Evolutionary conservation across 768 basidiomycete genomes (phyloP).

Genomic region (Auriculariales sp.): DNA sequence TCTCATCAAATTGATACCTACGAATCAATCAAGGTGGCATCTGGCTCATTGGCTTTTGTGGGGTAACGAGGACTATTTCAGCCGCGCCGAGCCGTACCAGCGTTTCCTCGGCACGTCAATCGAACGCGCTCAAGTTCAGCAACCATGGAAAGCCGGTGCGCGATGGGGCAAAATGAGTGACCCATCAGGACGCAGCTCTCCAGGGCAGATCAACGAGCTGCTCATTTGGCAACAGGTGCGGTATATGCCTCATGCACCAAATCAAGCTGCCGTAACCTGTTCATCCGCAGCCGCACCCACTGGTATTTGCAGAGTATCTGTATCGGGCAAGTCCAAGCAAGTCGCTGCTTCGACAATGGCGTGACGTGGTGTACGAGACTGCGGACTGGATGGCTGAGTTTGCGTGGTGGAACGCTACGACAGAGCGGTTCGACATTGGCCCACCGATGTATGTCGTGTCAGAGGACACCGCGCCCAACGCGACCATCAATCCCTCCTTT

Average conservation of each 20-base stretch:
- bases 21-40: too few relatives aligned
- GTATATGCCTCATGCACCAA: too few relatives aligned
- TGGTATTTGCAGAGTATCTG: conserved; percentile 43
- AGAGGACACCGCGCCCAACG: conserved; percentile 41
- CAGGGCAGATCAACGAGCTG: conserved; percentile 47
- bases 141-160: conserved; percentile 38
- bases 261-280: too few relatives aligned
- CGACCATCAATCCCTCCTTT: conserved; percentile 40
- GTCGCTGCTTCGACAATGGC: conserved; percentile 34
- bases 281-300: conserved; percentile 37
- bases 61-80: conserved; percentile 45
- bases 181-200: conserved; percentile 40
- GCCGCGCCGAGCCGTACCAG: conserved; percentile 28
- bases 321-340: conserved; percentile 29
- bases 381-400: conserved; percentile 49
- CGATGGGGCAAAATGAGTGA: conserved; percentile 55
- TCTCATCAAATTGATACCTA: too few relatives aligned
- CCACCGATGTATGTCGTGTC: conserved; percentile 45
- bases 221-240: conserved; percentile 53
- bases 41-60: conserved; percentile 43
- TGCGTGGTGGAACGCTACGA: conserved; percentile 35
- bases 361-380: conserved; percentile 31
- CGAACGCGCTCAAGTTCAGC: conserved; percentile 33
- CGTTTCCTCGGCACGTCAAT: conserved; percentile 34
- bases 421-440: conserved; percentile 36